Base-by-base conservation (phyloP, 2,329 filamentous ascomycete genomes). In the Botrytis cinerea region DNA sequence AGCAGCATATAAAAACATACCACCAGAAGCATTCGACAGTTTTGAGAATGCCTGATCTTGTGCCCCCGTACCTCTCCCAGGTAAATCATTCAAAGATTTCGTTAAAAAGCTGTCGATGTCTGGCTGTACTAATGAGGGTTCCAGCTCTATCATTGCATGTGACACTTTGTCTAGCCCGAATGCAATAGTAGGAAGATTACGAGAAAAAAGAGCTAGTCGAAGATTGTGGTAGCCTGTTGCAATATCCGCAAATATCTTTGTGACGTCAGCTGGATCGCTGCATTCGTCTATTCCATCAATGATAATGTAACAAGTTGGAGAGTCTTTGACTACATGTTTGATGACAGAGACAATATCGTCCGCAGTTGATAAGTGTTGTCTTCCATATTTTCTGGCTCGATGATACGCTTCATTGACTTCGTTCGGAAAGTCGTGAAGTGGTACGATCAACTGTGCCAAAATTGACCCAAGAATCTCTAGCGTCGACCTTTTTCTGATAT, bases 211-310 rank as follows among this genome's bases (percentile, higher is more conserved):
- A 12, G 43, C 63, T 4, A 72, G 32, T 20, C n/a, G 40, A 28
- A 38, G 22, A 40, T 45, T 48, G 2, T 45, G 9, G 8, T 3
- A 38, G 12, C 2, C 4, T 72, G 9, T 46, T 8, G 40, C 40
- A 12, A 72, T 60, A 40, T 46, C 28, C 10, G 18, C 9, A 60
- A 72, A 60, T n/a, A 32, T 35, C 32, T 62, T 46, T 28, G 28
- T 43, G 8, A 68, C 5, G 16, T 61, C 62, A 3, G 48, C 9
- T n/a, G 71, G 51, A 35, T 72, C 54, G 22, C 25, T 59, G 16
- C 71, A 72, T 60, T 72, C 71, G 22, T 72, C 71, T 35, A 72
- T 22, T 20, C 71, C 71, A 72, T 72, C 71, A 18, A 72, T 20
- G 22, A 72, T 16, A 38, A 72, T 48, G 25, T 72, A 61, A 28